Percentiles rank a stretch among this genome's conserved stretches.
Evolutionary conservation across 1,139 yeast genomes (phyloP).

Genomic region (Hyphopichia burtonii): DNA sequence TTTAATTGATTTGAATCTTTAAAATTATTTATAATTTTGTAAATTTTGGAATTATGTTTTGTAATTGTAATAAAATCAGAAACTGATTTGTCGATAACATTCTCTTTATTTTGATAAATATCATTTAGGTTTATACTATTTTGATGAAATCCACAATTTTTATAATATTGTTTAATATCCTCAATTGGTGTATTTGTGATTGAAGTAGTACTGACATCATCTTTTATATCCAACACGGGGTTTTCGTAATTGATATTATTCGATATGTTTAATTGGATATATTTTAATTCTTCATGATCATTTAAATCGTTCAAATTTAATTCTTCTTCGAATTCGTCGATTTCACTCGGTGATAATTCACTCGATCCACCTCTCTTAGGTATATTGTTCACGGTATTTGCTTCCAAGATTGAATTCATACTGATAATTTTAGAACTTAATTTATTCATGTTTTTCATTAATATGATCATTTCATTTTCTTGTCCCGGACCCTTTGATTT

Average conservation of each 20-base stretch:
- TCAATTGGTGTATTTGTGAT: conserved; percentile 8
- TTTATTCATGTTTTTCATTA: conserved; percentile 85
- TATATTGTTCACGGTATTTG: conserved; percentile 23
- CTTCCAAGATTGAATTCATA: conserved; percentile 33
- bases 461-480: conserved; percentile 66
- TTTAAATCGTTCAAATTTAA: conserved; percentile 64
- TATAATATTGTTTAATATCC: conserved; percentile 27
- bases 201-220: conserved; percentile 9
- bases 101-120: conserved; percentile 30
- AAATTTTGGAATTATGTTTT: conserved; percentile 50
- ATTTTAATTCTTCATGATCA: conserved; percentile 46
- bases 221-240: neutral
- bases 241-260: conserved; percentile 15
- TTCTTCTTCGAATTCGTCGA: conserved; percentile 46
- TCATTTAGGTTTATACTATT: conserved; percentile 41
- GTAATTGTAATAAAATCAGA: conserved; percentile 51
- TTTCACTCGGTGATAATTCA: conserved; percentile 26
- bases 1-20: conserved; percentile 3
- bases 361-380: conserved; percentile 15
- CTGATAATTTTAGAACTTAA: conserved; percentile 80
- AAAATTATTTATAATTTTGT: conserved; percentile 13
- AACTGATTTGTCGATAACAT: conserved; percentile 48
- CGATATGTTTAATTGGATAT: conserved; percentile 58
- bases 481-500: conserved; percentile 23
- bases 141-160: conserved; percentile 14